Percentiles rank a stretch among this genome's conserved stretches.
phyloP scores from a whole-genome alignment of 2,329 filamentous ascomycete species.

The Furcasterigmium furcatum region DNA sequence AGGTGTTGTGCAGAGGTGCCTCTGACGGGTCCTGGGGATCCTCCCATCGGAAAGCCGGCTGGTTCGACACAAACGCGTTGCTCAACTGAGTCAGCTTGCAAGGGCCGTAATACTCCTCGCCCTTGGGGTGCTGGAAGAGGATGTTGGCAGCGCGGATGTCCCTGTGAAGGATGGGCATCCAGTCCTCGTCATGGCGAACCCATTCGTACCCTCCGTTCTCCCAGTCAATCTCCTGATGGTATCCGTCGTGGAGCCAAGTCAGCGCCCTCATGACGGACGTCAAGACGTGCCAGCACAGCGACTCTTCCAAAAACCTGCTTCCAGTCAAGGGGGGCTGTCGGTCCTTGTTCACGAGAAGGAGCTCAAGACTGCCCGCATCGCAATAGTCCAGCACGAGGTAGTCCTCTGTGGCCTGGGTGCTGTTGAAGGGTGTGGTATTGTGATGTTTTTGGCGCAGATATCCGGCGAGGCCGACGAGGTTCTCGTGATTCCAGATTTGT shows the following conservation, averaged over 20 bases:
- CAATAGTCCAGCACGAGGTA: conserved; percentile 49
- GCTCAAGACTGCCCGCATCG: conserved; percentile 45
- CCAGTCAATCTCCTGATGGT: conserved; percentile 18
- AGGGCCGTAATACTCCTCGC: conserved; percentile 45
- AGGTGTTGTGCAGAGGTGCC: conserved; percentile 1
- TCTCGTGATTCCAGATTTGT: conserved; percentile 44
- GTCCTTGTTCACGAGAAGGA: conserved; percentile 27
- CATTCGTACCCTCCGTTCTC: conserved; percentile 5
- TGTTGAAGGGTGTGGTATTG: conserved; percentile 9
- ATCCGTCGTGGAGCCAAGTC: conserved; percentile 50
- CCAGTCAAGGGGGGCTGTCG: conserved; percentile 10
- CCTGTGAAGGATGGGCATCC: conserved; percentile 50
- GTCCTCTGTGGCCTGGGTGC: conserved; percentile 17
- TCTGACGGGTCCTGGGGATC: conserved; percentile 3
- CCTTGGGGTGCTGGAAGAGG: conserved; percentile 44
- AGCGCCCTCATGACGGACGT: conserved; percentile 44
- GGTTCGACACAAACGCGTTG: conserved; percentile 34
- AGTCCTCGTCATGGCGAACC: conserved; percentile 32
- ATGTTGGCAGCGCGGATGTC: conserved; percentile 44
- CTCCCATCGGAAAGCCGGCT: conserved; percentile 15
- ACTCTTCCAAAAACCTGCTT: conserved; percentile 42
- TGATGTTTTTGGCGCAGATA: conserved; percentile 21
- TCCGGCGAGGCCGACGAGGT: conserved; percentile 41
- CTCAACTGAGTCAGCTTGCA: conserved; percentile 52
- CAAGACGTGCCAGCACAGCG: conserved; percentile 54